Base-by-base conservation (phyloP, 805 yeast species). In the Candida glaebosa region DNA sequence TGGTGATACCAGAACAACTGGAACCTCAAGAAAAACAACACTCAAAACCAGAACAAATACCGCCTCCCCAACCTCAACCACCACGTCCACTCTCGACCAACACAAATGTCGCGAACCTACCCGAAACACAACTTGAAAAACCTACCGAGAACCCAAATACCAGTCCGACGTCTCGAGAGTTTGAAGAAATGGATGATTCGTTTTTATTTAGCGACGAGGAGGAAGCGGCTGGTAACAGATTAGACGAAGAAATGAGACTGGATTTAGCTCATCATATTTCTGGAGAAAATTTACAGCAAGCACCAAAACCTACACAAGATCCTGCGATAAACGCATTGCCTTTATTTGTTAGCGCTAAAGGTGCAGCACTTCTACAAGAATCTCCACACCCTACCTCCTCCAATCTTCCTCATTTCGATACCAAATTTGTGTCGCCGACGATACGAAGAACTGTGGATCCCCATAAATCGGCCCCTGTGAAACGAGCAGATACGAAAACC, bases 291-390 rank as follows among this genome's bases (percentile, higher is more conserved):
- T 35, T 31, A 24, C 8, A 28, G 6, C 17, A 17, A 31, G n/a
- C 35, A 12, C 18, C 41, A 28, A 9, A 5, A 15, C 12, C 24
- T 18, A 7, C 26, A 25, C 16, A 18, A n/a, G 38, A 31, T 14
- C n/a, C 16, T n/a, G 16, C 12, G 14, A 28, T 28, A 9, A 28
- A 30, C 7, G 31, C 35, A 39, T 39, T 32, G 5, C 41, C 51
- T 2, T 57, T 74, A 2, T 83, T 83, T 63, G 82, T 81, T 31
- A 75, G 81, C 40, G 87, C 89, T 1, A 77, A 76, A 48, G 77
- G 75, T 7, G 89, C 89, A 0, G 76, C 76, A 26, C 63, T 73
- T 7, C 59, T 83, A 6, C 82, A 75, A 46, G 65, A 67, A 18
- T 46, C 54, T 6, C 61, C 65, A 4, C 59, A 60, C 3, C 68